Percentiles rank a stretch among this genome's conserved stretches.
Evolutionary conservation across 2,329 filamentous ascomycete genomes (phyloP).

Genomic region (Ophiostoma novo-ulmi): DNA sequence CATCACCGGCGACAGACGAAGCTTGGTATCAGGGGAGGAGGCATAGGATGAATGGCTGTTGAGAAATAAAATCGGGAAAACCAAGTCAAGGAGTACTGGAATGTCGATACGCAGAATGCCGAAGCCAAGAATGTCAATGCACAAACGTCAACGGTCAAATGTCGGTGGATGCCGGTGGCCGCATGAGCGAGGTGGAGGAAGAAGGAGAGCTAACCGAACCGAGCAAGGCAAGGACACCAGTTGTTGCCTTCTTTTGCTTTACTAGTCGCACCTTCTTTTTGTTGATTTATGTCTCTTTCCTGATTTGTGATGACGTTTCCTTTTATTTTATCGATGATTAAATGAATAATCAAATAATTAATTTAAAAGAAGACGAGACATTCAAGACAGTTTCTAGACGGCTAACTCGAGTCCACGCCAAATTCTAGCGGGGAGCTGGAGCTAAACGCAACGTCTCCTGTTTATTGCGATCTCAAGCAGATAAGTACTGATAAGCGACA

Average conservation of each 20-base stretch:
- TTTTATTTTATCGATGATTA: not conserved
- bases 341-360: not conserved
- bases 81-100: not conserved
- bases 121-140: not conserved
- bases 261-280: not conserved
- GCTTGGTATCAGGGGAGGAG: constrained; percentile 29
- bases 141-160: not conserved
- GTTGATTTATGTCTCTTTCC: not conserved
- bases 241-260: not conserved
- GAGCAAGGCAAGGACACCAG: not conserved
- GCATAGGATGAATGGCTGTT: constrained; percentile 29
- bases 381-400: not conserved
- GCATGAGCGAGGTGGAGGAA: constrained; percentile 2
- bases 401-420: no score
- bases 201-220: not conserved
- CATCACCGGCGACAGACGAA: constrained; percentile 37
- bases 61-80: not conserved
- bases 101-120: not conserved
- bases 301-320: not conserved
- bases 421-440: not conserved
- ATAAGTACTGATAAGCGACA: not conserved
- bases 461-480: not conserved
- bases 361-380: no score
- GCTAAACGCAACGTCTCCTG: not conserved
- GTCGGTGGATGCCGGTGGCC: no score